A percentile compares a stretch with the other conserved stretches of the same genome.
Evolutionary conservation across 2,329 filamentous ascomycete genomes (phyloP).

Genomic region (Helicocarpus griseus): DNA sequence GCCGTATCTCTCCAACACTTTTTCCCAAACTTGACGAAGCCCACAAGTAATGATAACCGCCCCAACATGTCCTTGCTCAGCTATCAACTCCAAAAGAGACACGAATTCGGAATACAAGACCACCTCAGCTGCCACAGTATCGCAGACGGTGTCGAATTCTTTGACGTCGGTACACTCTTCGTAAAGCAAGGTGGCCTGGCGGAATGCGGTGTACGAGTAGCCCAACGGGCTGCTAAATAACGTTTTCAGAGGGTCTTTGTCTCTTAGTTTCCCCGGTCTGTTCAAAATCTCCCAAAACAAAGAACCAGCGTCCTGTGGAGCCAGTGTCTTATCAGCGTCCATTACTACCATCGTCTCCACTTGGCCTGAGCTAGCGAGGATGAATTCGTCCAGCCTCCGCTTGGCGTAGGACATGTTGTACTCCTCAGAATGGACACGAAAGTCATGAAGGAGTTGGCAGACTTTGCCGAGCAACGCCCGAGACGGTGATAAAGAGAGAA

Average conservation of each 20-base stretch:
- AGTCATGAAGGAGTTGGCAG: constrained; percentile 27
- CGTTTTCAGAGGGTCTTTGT: constrained; percentile 23
- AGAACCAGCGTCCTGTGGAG: constrained; percentile 39
- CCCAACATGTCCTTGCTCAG: constrained; percentile 28
- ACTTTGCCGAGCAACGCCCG: constrained; percentile 11
- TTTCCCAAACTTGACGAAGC: constrained; percentile 45
- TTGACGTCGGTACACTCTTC: constrained; percentile 34
- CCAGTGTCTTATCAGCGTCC: constrained; percentile 50
- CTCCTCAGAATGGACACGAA: constrained; percentile 29
- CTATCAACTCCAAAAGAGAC: constrained; percentile 30
- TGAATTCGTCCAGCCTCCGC: constrained; percentile 23
- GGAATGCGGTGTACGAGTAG: constrained; percentile 48
- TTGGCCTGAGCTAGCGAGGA: constrained; percentile 14
- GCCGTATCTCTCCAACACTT: constrained; percentile 37
- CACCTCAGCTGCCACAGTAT: constrained; percentile 33
- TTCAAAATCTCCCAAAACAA: constrained; percentile 49
- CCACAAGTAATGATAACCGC: constrained; percentile 49
- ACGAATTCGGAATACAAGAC: constrained; percentile 41
- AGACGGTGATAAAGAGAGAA: constrained; percentile 23
- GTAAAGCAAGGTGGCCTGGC: constrained; percentile 44
- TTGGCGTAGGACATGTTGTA: constrained; percentile 29
- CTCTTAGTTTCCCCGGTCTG: constrained; percentile 6
- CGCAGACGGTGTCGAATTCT: constrained; percentile 39
- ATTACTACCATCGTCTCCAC: constrained; percentile 44
- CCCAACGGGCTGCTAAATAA: constrained; percentile 40